Evolutionary conservation across 2,329 filamentous ascomycete genomes (phyloP).

Genomic region (Trichoderma hamatum): DNA sequence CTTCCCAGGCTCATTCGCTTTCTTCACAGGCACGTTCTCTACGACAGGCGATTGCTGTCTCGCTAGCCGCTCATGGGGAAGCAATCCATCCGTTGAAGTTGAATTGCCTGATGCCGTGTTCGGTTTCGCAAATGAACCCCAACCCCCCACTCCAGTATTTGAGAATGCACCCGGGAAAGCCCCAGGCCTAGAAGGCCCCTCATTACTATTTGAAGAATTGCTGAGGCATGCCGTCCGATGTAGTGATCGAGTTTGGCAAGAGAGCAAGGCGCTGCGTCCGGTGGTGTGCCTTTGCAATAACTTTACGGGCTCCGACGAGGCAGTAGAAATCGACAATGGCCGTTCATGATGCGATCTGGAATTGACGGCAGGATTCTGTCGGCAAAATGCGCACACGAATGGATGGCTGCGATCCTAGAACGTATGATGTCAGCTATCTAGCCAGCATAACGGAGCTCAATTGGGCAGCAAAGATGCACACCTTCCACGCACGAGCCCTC

Average conservation of each 20-base stretch:
- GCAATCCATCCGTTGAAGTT: conserved; percentile 33
- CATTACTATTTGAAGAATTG: conserved; percentile 31
- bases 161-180: conserved; percentile 35
- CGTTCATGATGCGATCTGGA: conserved; percentile 20
- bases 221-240: conserved; percentile 36
- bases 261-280: conserved; percentile 5
- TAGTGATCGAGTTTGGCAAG: conserved; percentile 32
- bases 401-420: conserved; percentile 42
- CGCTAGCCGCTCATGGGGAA: conserved; percentile 46
- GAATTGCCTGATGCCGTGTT: conserved; percentile 11
- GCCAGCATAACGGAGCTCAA: neutral
- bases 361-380: conserved; percentile 36
- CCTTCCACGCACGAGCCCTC: conserved; percentile 47
- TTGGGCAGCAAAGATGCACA: conserved; percentile 32
- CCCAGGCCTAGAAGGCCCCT: conserved; percentile 29
- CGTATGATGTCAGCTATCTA: conserved; percentile 23
- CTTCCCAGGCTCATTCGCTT: neutral
- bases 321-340: neutral
- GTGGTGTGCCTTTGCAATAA: neutral
- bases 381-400: conserved; percentile 48
- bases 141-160: conserved; percentile 30
- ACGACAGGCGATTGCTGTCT: conserved; percentile 35
- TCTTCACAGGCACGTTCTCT: neutral
- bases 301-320: neutral
- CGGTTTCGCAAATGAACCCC: conserved; percentile 30